Base-by-base conservation (phyloP, 2,329 filamentous ascomycete species). In the Daldinia sp. region DNA sequence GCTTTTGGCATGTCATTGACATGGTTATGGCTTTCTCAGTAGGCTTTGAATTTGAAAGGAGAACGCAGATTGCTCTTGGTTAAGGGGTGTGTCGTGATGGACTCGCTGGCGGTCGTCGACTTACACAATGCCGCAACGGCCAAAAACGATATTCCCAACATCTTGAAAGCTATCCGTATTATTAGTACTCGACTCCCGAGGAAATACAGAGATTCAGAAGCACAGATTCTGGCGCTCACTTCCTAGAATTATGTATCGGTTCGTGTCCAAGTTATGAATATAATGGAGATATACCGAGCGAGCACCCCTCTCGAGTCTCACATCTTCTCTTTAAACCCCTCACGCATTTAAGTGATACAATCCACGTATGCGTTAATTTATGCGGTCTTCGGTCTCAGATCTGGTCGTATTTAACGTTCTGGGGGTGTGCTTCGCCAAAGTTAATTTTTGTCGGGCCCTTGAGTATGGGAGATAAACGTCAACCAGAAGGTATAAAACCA, bases 81-180 rank as follows among this genome's bases (percentile, higher is more conserved):
- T 9, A 10, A 11, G 17, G 3, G 19, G n/a, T 10, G 48, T 45
- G 41, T 17, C 3, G 9, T 55, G 37, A 5, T n/a, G 13, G 21
- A 41, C 6, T 25, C 19, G 23, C n/a, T 30, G 11, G 15, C 23
- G 6, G 19, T 10, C 8, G 8, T 11, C 11, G 13, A 72, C 70
- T 70, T 70, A 72, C 70, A 66, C 41, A 72, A 29, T 15, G 63
- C 66, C 61, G 64, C 66, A 9, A 58, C 50, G 37, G 60, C 48
- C 11, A 66, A 35, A 29, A 50, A 43, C 4, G 58, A 64, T 23
- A 43, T 32, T 47, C 19, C 10, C 29, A 58, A 61, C 58, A 64
- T 66, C 19, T 58, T 41, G 47, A 53, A 27, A 23, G 13, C 5
- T 30, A 51, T n/a, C 21, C 34, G 21, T n/a, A 25, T 35, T 15